Evolutionary conservation across 1,139 yeast species (phyloP).

Genomic region (Zygotorulaspora mrakii): DNA sequence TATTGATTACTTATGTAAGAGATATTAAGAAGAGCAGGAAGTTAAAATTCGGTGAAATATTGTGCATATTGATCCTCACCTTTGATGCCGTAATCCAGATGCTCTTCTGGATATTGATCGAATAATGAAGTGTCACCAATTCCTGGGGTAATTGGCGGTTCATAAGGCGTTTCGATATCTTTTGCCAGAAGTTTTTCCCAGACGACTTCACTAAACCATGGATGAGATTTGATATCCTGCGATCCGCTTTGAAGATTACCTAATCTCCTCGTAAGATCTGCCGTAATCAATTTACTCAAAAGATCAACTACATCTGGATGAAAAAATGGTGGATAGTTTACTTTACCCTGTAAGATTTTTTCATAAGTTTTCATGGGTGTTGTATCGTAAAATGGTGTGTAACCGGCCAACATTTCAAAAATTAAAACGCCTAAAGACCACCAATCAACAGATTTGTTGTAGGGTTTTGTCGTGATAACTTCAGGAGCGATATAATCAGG

Average conservation of each 20-base stretch:
- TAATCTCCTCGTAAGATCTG: constrained; percentile 83
- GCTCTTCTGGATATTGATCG: constrained; percentile 94
- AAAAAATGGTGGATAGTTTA: constrained; percentile 81
- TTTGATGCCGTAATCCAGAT: constrained; percentile 75
- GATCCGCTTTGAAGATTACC: constrained; percentile 93
- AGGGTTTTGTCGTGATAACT: constrained; percentile 93
- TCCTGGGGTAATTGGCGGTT: constrained; percentile 95
- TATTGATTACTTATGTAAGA: no score
- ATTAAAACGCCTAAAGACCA: constrained; percentile 95
- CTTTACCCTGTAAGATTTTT: constrained; percentile 83
- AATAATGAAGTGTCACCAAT: constrained; percentile 93
- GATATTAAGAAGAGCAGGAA: background rate
- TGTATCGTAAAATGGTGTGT: constrained; percentile 94
- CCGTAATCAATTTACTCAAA: constrained; percentile 74
- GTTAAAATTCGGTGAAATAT: constrained; percentile 70
- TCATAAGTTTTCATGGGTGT: constrained; percentile 98
- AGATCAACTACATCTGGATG: constrained; percentile 88
- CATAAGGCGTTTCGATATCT: constrained; percentile 96
- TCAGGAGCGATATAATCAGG: constrained; percentile 99
- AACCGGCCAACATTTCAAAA: constrained; percentile 96
- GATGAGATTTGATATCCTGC: constrained; percentile 82
- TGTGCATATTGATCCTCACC: constrained; percentile 83
- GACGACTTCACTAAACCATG: constrained; percentile 93
- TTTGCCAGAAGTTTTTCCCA: constrained; percentile 89
- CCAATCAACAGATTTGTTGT: constrained; percentile 97